Conservation (phyloP, 352 stramenopile species). For the Pseudoperonospora humuli region DNA sequence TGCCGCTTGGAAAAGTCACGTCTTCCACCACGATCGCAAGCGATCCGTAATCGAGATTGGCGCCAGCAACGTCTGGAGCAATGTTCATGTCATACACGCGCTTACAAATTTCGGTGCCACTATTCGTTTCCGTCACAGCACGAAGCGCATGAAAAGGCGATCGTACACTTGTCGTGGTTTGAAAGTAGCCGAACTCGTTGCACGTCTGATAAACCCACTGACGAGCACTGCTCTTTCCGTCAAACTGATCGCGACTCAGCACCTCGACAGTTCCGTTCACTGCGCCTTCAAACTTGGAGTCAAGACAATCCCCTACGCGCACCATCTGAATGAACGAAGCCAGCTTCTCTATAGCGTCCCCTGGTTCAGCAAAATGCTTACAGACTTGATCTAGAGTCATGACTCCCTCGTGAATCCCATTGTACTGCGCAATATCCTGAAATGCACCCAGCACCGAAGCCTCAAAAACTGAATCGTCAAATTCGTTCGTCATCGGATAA, state of each 20-base stretch:
- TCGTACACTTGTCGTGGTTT: conserved; percentile 48
- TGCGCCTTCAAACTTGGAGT: conserved; percentile 74
- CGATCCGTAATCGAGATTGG: conserved; percentile 72
- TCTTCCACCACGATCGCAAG: conserved; percentile 72
- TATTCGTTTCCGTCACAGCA: conserved; percentile 63
- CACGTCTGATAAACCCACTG: conserved; percentile 87
- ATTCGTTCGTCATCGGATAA: conserved; percentile 67
- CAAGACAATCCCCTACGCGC: conserved; percentile 47
- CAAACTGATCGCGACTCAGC: conserved; percentile 49
- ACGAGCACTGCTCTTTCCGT: conserved; percentile 56
- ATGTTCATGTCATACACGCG: conserved; percentile 67
- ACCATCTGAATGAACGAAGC: conserved; percentile 52
- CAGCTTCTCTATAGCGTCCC: conserved; percentile 35
- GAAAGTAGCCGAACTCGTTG: conserved; percentile 87
- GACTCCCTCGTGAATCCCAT: conserved; percentile 35
- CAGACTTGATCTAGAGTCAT: conserved; percentile 63
- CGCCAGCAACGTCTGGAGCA: conserved; percentile 43
- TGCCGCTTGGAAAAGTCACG: conserved; percentile 75
- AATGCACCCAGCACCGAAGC: conserved; percentile 69
- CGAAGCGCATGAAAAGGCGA: conserved; percentile 65
- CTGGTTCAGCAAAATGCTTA: conserved; percentile 33
- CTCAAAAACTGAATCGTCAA: conserved; percentile 76
- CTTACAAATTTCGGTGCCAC: conserved; percentile 71
- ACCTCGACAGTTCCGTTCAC: conserved; percentile 60
- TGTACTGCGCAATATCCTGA: conserved; percentile 75